Evolutionary conservation across 768 basidiomycete genomes (phyloP).

Genomic region (Omphalotus guepiniiformis): DNA sequence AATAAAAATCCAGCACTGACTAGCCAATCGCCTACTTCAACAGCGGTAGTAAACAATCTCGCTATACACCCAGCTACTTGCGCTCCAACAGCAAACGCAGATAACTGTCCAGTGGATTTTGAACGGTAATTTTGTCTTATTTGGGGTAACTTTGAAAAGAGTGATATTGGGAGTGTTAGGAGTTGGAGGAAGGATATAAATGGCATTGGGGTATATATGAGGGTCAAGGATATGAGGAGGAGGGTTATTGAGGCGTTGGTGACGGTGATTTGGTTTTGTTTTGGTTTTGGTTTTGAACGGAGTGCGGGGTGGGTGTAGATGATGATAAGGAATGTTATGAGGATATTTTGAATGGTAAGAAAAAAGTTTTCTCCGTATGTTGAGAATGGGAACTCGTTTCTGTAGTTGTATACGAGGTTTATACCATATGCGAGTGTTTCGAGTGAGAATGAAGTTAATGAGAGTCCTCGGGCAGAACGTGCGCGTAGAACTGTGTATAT

Average conservation of each 20-base stretch:
- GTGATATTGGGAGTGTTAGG: constrained; percentile 85
- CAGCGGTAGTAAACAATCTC: constrained; percentile 87
- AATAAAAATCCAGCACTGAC: constrained; percentile 73
- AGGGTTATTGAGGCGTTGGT: constrained; percentile 26
- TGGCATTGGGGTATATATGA: constrained; percentile 43
- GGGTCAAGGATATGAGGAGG: constrained; percentile 26
- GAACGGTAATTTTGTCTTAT: constrained; percentile 76
- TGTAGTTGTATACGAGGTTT: constrained; percentile 80
- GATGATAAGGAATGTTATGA: constrained; percentile 87
- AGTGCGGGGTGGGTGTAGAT: constrained; percentile 52
- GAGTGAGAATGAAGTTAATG: constrained; percentile 79
- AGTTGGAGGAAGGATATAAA: constrained; percentile 72
- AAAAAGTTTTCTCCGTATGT: constrained; percentile 98
- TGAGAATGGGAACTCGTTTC: constrained; percentile 90
- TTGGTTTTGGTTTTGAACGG: no score
- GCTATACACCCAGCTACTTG: constrained; percentile 89
- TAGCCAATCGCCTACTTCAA: constrained; percentile 80
- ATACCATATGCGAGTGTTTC: constrained; percentile 92
- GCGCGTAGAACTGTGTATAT: constrained; percentile 72
- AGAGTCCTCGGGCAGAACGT: constrained; percentile 81
- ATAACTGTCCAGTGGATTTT: constrained; percentile 87
- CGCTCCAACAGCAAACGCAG: constrained; percentile 85
- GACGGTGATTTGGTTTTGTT: constrained; percentile 30
- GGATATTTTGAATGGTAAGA: constrained; percentile 80
- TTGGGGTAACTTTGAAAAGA: constrained; percentile 93